Conservation (phyloP, 2,329 filamentous ascomycete species). For the Neopestalotiopsis sp. region DNA sequence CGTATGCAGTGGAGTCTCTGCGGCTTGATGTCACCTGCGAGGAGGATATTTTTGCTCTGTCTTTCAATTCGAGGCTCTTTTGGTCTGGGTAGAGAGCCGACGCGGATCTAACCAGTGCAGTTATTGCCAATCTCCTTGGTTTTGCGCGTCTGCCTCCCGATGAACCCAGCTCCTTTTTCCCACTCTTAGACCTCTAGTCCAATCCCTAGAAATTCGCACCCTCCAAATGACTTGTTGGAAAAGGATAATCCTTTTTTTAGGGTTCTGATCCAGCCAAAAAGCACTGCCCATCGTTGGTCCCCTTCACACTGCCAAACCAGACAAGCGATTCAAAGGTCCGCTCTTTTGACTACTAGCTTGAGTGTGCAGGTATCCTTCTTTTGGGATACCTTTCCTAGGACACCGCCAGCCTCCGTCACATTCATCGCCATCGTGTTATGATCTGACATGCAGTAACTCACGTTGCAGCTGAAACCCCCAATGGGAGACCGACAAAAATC, state of each 20-base stretch:
- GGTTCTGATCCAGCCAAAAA: not conserved
- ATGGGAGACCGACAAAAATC: slow-evolving; percentile 11
- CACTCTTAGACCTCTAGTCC: not conserved
- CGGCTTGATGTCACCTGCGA: slow-evolving; percentile 11
- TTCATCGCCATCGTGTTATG: slow-evolving; percentile 3
- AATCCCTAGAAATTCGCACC: not conserved
- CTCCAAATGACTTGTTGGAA: not conserved
- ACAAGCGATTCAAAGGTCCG: not conserved
- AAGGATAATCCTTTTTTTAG: slow-evolving; percentile 5
- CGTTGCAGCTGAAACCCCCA: slow-evolving; percentile 10
- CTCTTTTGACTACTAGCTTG: not conserved
- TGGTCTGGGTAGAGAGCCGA: not conserved
- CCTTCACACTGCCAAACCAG: not conserved
- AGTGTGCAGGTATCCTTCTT: not conserved
- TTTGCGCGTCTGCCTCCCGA: not conserved
- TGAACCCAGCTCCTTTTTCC: slow-evolving; percentile 1
- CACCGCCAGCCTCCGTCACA: not conserved
- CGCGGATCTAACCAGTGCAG: not conserved
- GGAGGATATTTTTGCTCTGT: not conserved
- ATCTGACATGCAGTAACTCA: slow-evolving; percentile 14
- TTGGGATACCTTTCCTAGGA: not conserved
- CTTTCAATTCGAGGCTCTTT: not conserved
- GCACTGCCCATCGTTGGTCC: not conserved
- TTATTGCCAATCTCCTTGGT: slow-evolving; percentile 11
- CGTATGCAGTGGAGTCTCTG: slow-evolving; percentile 12